Evolutionary conservation across 495 filamentous ascomycete species (phyloP).

Genomic region (Jackrogersella minutella): DNA sequence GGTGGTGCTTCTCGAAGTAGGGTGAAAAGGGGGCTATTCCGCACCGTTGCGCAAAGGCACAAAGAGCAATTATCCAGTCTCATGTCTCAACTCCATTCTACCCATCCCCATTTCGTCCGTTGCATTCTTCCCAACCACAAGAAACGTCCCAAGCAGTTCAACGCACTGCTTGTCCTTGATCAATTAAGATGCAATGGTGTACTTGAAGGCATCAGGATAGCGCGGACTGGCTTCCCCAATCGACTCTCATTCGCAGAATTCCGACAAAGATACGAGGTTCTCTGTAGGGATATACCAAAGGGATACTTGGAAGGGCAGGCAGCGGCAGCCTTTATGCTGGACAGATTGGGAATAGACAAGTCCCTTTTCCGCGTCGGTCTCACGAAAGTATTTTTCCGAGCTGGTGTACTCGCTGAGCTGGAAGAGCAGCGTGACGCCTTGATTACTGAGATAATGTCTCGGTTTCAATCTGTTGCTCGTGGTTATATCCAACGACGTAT

Average conservation of each 20-base stretch:
- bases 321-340: slow-evolving; percentile 84
- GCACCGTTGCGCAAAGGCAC: slow-evolving; percentile 95
- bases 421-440: slow-evolving; percentile 94
- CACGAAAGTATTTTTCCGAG: slow-evolving; percentile 98
- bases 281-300: slow-evolving; percentile 87
- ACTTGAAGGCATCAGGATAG: slow-evolving; percentile 96
- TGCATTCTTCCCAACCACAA: slow-evolving; percentile 99
- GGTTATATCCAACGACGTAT: slow-evolving; percentile 89
- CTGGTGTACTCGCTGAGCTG: slow-evolving; percentile 93
- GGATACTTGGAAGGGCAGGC: slow-evolving; percentile 91
- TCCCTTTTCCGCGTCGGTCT: slow-evolving; percentile 91
- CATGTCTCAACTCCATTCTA: slow-evolving; percentile 95
- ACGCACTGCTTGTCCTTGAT: slow-evolving; percentile 87
- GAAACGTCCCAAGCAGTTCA: slow-evolving; percentile 93
- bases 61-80: slow-evolving; percentile 95
- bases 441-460: slow-evolving; percentile 89
- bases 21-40: slow-evolving; percentile 97
- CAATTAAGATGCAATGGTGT: slow-evolving; percentile 99
- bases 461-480: slow-evolving; percentile 91
- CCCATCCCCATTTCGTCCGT: slow-evolving; percentile 97
- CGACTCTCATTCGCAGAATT: slow-evolving; percentile 92
- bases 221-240: slow-evolving; percentile 98
- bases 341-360: slow-evolving; percentile 84
- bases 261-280: slow-evolving; percentile 94
- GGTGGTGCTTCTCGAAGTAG: slow-evolving; percentile 72